A percentile compares a stretch with the other conserved stretches of the same genome.
Evolutionary conservation across 2,329 filamentous ascomycete genomes (phyloP).

Genomic region (Stachybotrys chartarum): DNA sequence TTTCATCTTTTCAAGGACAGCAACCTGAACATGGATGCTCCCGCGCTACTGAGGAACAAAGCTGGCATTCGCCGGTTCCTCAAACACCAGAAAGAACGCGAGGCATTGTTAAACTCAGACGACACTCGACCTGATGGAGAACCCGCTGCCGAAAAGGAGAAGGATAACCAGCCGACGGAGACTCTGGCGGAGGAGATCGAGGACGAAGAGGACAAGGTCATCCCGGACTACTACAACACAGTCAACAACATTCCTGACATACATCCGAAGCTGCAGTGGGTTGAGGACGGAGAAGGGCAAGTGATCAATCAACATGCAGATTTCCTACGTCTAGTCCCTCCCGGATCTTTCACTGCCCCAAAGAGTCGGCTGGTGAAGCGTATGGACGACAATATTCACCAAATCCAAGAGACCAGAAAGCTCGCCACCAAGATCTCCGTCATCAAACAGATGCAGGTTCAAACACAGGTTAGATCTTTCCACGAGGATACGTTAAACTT

Average conservation of each 20-base stretch:
- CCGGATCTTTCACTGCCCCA: constrained; percentile 68
- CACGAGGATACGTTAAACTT: neutral
- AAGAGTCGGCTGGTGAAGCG: constrained; percentile 67
- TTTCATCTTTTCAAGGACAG: constrained; percentile 80
- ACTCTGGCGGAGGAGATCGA: constrained; percentile 94
- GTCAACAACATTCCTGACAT: constrained; percentile 83
- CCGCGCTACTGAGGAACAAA: constrained; percentile 77
- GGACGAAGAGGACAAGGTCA: constrained; percentile 71
- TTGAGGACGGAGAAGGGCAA: constrained; percentile 81
- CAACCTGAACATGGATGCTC: constrained; percentile 79
- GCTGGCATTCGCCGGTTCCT: constrained; percentile 85
- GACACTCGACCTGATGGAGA: neutral
- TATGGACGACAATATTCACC: constrained; percentile 84
- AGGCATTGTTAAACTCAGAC: constrained; percentile 24
- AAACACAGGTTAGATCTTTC: constrained; percentile 64
- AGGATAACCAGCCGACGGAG: constrained; percentile 48
- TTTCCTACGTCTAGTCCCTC: constrained; percentile 69
- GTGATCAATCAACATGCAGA: constrained; percentile 85
- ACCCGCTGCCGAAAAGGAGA: constrained; percentile 26
- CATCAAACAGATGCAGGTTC: constrained; percentile 99
- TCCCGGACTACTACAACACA: constrained; percentile 93
- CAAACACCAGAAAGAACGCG: constrained; percentile 67
- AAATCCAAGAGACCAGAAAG: constrained; percentile 95
- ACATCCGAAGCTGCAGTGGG: constrained; percentile 70
- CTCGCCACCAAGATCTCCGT: constrained; percentile 94